Base-by-base conservation (phyloP, 148 eudicot genomes). In the Simmondsia chinensis region DNA sequence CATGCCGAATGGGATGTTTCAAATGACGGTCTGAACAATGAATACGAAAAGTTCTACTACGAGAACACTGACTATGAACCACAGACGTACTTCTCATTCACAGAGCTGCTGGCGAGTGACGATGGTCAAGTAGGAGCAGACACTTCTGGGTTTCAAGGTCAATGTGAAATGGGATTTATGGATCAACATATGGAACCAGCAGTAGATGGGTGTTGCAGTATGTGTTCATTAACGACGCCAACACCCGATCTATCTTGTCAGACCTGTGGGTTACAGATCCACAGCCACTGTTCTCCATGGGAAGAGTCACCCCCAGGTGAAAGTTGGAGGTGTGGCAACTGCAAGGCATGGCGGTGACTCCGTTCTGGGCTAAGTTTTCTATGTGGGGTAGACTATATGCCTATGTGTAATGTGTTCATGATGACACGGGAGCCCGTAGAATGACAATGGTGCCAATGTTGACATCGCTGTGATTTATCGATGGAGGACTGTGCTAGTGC, bases 1-100 rank as follows among this genome's bases (percentile, higher is more conserved):
- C 39, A 33, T 29, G 49, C 51, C 22, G 70, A 82, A 48, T 82
- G 94, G 94, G 79, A 69, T n/a, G n/a, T 65, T 59, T 55, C 76
- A 18, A 55, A 60, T 16, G 61, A 52, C 33, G 76, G 49, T 7
- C 37, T 58, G n/a, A n/a, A n/a, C n/a, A n/a, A n/a, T n/a, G n/a
- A n/a, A n/a, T n/a, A n/a, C 17, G 86, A 70, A 43, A 46, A 44
- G 38, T 56, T 77, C 1, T 62, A 69, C 46, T 72, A 54, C 14
- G 89, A 80, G 42, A 76, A 66, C 32, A 39, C 64, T 42, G 95
- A 79, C 31, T 84, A 56, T 66, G 95, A 91, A 57, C 97, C 97
- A 11, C 97, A 91, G 56, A 91, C 97, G 16, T 91, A 76, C 68
- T 85, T 85, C 59, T 82, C 97, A n/a, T 79, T 79, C 29, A 79